Conservation (phyloP, 768 basidiomycete species). For the Kwoniella europaea region DNA sequence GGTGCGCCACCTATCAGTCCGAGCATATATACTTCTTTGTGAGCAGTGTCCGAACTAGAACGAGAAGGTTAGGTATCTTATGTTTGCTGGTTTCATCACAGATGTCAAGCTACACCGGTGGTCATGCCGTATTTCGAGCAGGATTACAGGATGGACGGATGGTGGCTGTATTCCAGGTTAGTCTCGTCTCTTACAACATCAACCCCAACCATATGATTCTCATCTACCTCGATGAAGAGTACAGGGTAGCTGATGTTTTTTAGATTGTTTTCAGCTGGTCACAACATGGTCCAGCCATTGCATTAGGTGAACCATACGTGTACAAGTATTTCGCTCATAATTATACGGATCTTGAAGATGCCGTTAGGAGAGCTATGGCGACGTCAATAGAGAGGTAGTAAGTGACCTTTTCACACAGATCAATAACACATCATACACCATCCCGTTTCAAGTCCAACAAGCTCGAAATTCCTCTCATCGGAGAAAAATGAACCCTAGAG, state of each 20-base stretch:
- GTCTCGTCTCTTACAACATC: slow-evolving; percentile 2
- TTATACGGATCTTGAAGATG: slow-evolving; percentile 40
- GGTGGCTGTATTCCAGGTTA: slow-evolving; percentile 45
- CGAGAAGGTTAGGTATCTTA: not conserved
- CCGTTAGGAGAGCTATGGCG: slow-evolving; percentile 37
- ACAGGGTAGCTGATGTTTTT: not conserved
- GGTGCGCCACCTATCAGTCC: slow-evolving; percentile 53
- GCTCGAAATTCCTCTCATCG: too few relatives aligned
- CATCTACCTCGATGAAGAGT: too few relatives aligned
- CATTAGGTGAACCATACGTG: slow-evolving; percentile 54
- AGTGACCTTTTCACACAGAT: slow-evolving; percentile 21
- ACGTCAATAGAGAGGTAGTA: slow-evolving; percentile 53
- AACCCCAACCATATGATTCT: not conserved
- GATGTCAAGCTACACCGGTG: slow-evolving; percentile 56
- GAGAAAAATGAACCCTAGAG: not conserved
- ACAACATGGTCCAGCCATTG: slow-evolving; percentile 55
- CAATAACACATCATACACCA: not conserved
- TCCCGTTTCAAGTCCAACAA: too few relatives aligned
- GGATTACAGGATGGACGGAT: slow-evolving; percentile 38
- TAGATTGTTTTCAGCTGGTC: not conserved
- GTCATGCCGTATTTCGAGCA: slow-evolving; percentile 49
- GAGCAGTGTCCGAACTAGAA: slow-evolving; percentile 23
- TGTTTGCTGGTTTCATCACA: slow-evolving; percentile 7
- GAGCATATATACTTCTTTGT: slow-evolving; percentile 55
- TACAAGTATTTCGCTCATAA: slow-evolving; percentile 49